phyloP scores from a whole-genome alignment of 2,329 filamentous ascomycete species.

The Macrophomina tecta region DNA sequence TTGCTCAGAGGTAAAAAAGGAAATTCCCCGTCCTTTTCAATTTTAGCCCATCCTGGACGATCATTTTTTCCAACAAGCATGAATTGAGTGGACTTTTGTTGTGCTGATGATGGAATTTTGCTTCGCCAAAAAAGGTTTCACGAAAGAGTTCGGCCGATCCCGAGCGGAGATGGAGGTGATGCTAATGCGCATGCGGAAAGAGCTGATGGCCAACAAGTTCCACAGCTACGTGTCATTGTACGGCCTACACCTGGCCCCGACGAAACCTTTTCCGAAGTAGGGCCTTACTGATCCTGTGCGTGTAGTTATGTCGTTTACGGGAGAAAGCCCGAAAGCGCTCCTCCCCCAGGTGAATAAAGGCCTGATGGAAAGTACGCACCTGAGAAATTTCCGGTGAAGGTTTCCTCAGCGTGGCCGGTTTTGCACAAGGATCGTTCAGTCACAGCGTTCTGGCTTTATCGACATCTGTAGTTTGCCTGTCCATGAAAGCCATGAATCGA shows the following conservation, averaged over 20 bases:
- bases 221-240: conserved; percentile 25
- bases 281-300: not conserved
- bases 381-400: not conserved
- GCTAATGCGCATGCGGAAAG: conserved; percentile 22
- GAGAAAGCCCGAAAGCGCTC: not conserved
- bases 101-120: no score
- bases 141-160: conserved; percentile 19
- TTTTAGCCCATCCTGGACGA: no score
- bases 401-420: not conserved
- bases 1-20: conserved; percentile 7
- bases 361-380: not conserved
- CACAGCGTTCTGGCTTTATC: not conserved
- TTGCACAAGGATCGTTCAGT: not conserved
- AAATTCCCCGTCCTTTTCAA: no score
- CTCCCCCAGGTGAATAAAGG: not conserved
- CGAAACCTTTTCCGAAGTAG: no score
- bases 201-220: conserved; percentile 25
- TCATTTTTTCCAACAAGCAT: no score
- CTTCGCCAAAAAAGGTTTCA: not conserved
- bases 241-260: not conserved
- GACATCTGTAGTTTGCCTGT: not conserved
- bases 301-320: conserved; percentile 7
- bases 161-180: conserved; percentile 24
- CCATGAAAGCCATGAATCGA: no score
- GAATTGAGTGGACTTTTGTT: no score